Conservation (phyloP, 23 red algal genomes). For the Gracilaria vermiculophylla region DNA sequence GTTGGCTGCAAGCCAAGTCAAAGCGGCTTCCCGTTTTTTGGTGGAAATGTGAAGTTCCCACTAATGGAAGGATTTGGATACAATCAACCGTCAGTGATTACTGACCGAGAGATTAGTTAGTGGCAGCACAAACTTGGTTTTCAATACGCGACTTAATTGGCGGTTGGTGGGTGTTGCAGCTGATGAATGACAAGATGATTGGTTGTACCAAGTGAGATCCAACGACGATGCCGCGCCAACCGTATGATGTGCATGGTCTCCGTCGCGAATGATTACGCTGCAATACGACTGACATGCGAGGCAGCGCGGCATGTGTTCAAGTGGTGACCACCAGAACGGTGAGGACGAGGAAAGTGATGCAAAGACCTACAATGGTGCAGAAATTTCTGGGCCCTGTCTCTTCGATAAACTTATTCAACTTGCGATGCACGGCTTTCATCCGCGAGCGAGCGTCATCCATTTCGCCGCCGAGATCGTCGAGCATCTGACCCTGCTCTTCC, state of each 20-base stretch:
- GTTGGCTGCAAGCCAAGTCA: too few relatives aligned
- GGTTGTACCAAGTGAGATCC: too few relatives aligned
- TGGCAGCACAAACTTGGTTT: neutral
- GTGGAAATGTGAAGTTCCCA: too few relatives aligned
- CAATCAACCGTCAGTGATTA: neutral
- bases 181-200: too few relatives aligned
- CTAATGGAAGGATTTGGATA: neutral
- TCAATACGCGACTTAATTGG: too few relatives aligned
- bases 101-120: neutral
- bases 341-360: conserved; percentile 50
- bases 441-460: conserved; percentile 23
- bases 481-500: conserved; percentile 57
- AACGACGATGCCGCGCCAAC: too few relatives aligned
- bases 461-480: conserved; percentile 65
- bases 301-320: neutral
- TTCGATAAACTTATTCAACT: conserved; percentile 46
- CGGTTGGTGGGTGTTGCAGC: neutral
- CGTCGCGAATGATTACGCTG: neutral
- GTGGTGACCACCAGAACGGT: conserved; percentile 67
- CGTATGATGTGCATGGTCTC: too few relatives aligned
- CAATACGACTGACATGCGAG: neutral
- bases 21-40: too few relatives aligned
- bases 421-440: conserved; percentile 30
- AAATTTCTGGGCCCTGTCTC: conserved; percentile 64
- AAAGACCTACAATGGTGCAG: conserved; percentile 58